Evolutionary conservation across 768 basidiomycete species (phyloP).

Genomic region (Cyclocybe aegerita): DNA sequence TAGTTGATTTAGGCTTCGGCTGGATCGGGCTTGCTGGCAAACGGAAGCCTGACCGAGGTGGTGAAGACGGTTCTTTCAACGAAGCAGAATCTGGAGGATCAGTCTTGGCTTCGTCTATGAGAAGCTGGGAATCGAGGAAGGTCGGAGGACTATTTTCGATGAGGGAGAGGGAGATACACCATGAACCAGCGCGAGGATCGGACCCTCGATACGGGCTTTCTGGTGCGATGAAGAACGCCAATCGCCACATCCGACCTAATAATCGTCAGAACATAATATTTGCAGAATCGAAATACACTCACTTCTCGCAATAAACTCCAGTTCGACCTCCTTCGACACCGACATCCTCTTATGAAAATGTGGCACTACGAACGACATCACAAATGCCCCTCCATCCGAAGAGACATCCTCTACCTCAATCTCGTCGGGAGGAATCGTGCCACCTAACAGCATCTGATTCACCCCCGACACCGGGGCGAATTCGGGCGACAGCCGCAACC

Average conservation of each 20-base stretch:
- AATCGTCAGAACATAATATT: neutral
- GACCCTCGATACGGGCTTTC: conserved; percentile 1
- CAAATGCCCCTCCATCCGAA: conserved; percentile 53
- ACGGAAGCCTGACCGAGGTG: conserved; percentile 5
- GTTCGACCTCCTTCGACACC: conserved; percentile 46
- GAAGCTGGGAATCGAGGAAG: too few species aligned
- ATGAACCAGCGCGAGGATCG: conserved; percentile 3
- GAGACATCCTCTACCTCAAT: conserved; percentile 53
- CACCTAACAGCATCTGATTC: conserved; percentile 52
- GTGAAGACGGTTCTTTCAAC: conserved; percentile 8
- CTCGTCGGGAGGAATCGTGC: conserved; percentile 45
- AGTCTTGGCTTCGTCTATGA: too few species aligned
- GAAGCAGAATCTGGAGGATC: neutral
- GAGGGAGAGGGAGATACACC: too few species aligned
- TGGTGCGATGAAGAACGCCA: conserved; percentile 40
- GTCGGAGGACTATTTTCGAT: too few species aligned
- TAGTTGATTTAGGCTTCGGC: conserved; percentile 29
- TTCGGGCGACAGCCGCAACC: conserved; percentile 50
- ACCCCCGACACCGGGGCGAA: conserved; percentile 52
- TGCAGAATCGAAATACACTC: conserved; percentile 7
- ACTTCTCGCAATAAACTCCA: conserved; percentile 69
- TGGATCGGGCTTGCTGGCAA: neutral
- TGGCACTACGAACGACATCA: conserved; percentile 47
- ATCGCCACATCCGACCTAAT: conserved; percentile 57
- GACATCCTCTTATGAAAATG: conserved; percentile 75